phyloP scores from a whole-genome alignment of 495 filamentous ascomycete species.

The Talaromyces trachyspermus region DNA sequence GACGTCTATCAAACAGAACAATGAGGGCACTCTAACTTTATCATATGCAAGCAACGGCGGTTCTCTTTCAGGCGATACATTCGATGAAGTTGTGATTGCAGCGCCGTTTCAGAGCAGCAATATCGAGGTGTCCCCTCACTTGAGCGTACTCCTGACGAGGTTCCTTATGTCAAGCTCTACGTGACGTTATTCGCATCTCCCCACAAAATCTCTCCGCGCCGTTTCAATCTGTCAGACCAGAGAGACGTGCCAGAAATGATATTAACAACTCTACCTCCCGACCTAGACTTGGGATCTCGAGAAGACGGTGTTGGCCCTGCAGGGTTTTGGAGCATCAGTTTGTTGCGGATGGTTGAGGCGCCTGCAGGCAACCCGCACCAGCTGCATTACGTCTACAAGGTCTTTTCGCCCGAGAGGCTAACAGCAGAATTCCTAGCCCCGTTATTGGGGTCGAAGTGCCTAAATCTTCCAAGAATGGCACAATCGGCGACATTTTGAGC shows the following conservation, averaged over 20 bases:
- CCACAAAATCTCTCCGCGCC: constrained; percentile 53
- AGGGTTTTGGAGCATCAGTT: constrained; percentile 84
- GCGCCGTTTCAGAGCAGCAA: constrained; percentile 67
- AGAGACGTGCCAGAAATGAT: constrained; percentile 59
- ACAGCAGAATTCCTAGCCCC: constrained; percentile 54
- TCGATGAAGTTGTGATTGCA: constrained; percentile 76
- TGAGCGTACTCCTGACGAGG: constrained; percentile 52
- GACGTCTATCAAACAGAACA: constrained; percentile 43
- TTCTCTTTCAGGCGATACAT: constrained; percentile 35
- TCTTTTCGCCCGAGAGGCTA: constrained; percentile 74
- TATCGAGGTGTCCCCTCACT: constrained; percentile 50
- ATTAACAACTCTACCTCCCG: constrained; percentile 71
- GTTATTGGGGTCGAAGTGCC: constrained; percentile 25
- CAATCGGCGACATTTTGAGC: constrained; percentile 28
- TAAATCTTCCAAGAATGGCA: constrained; percentile 13
- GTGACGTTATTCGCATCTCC: constrained; percentile 86
- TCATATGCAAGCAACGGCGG: not conserved
- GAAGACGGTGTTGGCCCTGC: constrained; percentile 57
- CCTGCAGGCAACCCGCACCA: constrained; percentile 32
- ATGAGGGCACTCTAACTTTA: constrained; percentile 44
- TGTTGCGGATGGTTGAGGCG: constrained; percentile 56
- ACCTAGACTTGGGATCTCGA: constrained; percentile 39
- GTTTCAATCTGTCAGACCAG: constrained; percentile 63
- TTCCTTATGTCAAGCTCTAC: constrained; percentile 76
- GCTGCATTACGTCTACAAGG: constrained; percentile 84